A percentile compares a stretch with the other conserved stretches of the same genome.
Conservation (phyloP, 2,329 filamentous ascomycete genomes). For the Verticillium tricorpus region DNA sequence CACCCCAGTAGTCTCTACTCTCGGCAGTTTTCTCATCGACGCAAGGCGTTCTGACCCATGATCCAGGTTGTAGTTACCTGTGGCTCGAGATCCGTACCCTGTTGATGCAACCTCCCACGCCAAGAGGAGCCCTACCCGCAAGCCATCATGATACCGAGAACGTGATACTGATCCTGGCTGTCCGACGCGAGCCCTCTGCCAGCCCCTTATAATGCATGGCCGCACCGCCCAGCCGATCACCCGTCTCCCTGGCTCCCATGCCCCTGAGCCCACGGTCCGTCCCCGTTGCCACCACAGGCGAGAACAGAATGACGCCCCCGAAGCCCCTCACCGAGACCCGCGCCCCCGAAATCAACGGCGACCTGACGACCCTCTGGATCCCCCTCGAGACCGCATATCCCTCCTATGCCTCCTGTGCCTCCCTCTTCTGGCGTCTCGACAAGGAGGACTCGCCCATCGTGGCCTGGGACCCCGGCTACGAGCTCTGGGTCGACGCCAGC, state of each 20-base stretch:
- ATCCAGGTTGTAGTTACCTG: too few relatives aligned
- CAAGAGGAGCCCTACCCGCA: not conserved
- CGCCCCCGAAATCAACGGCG: not conserved
- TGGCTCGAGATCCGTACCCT: too few relatives aligned
- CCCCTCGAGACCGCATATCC: not conserved
- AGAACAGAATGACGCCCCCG: not conserved
- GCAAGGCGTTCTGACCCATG: too few relatives aligned
- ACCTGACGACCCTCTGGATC: not conserved
- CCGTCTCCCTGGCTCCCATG: not conserved
- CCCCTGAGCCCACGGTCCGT: not conserved
- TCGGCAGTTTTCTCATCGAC: too few relatives aligned
- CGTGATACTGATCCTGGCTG: not conserved
- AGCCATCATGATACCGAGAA: not conserved
- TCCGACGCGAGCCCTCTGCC: not conserved
- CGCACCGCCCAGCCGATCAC: not conserved
- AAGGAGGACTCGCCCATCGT: not conserved
- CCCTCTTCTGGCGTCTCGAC: not conserved
- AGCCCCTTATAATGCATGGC: not conserved
- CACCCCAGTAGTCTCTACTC: too few relatives aligned
- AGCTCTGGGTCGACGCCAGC: not conserved
- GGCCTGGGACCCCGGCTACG: not conserved
- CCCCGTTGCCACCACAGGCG: not conserved
- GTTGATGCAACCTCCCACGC: not conserved
- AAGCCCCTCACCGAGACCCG: not conserved
- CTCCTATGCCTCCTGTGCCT: not conserved